phyloP scores from a whole-genome alignment of 257 asterid species.

The Solanum stenotomum region DNA sequence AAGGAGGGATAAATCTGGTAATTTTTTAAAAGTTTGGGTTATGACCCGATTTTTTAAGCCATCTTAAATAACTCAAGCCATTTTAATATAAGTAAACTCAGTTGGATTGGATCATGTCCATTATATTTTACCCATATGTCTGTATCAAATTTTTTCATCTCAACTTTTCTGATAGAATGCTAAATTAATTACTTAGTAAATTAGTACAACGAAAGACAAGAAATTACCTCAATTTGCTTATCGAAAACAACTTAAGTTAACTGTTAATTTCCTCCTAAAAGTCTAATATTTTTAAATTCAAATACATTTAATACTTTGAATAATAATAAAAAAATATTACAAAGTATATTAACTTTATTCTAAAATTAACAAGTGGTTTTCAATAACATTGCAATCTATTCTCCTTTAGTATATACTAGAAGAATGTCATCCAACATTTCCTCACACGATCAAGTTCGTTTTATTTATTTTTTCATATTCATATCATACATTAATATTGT shows the following conservation, averaged over 20 bases:
- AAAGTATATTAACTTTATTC: no score
- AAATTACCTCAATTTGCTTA: slow-evolving; percentile 23
- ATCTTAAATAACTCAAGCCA: neutral
- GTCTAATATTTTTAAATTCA: no score
- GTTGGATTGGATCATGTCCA: neutral
- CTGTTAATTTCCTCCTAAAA: no score
- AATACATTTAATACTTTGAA: no score
- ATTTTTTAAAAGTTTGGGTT: neutral
- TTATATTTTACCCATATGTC: neutral
- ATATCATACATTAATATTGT: no score
- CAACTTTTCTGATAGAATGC: neutral
- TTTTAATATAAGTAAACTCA: neutral
- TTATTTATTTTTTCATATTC: neutral
- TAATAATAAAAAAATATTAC: no score
- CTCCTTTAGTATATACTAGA: neutral
- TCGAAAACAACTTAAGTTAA: slow-evolving; percentile 2
- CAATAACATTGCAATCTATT: no score
- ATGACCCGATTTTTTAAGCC: neutral
- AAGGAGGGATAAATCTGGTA: neutral
- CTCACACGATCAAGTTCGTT: slow-evolving; percentile 42
- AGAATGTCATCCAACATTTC: slow-evolving; percentile 8
- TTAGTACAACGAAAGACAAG: neutral
- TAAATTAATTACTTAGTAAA: neutral
- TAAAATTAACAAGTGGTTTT: no score
- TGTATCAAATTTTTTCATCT: neutral